These are phyloP conservation scores for Suhomyces taliae DNA, from an alignment of 1,139 yeast species.

Conservation along the genomic window DNA sequence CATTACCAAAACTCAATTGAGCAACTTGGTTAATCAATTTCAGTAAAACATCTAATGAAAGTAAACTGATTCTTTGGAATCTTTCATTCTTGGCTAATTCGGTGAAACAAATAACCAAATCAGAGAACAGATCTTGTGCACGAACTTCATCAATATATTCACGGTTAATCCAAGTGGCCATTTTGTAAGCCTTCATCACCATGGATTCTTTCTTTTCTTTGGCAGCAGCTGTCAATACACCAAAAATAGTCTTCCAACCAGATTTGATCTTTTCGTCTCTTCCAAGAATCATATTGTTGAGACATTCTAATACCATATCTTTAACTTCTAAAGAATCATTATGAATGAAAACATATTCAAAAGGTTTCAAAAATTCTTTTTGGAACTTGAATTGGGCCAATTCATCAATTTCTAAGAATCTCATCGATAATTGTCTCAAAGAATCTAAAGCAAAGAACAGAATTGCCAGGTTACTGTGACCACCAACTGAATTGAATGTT, in stretches of 20 bases:
- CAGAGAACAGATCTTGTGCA: conserved; percentile 72
- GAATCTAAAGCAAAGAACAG: conserved; percentile 93
- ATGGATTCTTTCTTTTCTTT: conserved; percentile 54
- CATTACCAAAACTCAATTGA: conserved; percentile 28
- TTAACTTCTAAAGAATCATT: conserved; percentile 72
- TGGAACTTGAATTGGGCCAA: conserved; percentile 94
- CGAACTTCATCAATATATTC: conserved; percentile 65
- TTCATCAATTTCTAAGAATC: conserved; percentile 92
- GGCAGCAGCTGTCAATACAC: conserved; percentile 70
- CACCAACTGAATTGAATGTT: conserved; percentile 83
- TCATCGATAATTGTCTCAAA: conserved; percentile 84
- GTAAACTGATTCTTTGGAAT: conserved; percentile 78
- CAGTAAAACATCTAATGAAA: conserved; percentile 75
- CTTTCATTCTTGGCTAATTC: conserved; percentile 81
- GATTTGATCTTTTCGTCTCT: conserved; percentile 77
- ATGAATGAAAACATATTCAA: conserved; percentile 72
- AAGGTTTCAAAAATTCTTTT: conserved; percentile 89
- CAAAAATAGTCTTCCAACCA: conserved; percentile 93
- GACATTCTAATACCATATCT: conserved; percentile 88
- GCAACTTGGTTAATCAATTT: conserved; percentile 63
- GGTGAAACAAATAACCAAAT: conserved; percentile 73
- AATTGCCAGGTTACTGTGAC: conserved; percentile 72
- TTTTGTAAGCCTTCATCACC: conserved; percentile 62
- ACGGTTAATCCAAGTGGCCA: conserved; percentile 62
- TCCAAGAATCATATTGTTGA: conserved; percentile 80